A percentile compares a stretch with the other conserved stretches of the same genome.
These are phyloP conservation scores for Pestalotiopsis sp. DNA, from an alignment of 2,329 filamentous ascomycete genomes.

Conservation along the genomic window DNA sequence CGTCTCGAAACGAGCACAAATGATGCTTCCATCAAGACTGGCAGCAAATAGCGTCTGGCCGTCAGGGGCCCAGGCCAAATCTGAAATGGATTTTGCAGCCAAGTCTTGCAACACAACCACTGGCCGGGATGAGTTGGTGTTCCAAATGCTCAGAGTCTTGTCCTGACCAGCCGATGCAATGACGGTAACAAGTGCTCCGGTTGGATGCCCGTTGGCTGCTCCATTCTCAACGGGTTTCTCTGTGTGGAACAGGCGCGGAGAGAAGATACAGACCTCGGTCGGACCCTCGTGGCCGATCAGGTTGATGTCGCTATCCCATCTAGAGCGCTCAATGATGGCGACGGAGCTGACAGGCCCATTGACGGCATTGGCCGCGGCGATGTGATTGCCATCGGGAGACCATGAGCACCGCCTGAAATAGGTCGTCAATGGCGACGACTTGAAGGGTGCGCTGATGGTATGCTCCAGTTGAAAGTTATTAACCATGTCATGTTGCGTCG, in stretches of 20 bases:
- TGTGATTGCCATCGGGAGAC: conserved; percentile 96
- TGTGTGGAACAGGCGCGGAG: conserved; percentile 82
- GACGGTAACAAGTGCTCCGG: conserved; percentile 71
- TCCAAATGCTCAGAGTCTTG: conserved; percentile 96
- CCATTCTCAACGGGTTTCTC: conserved; percentile 61
- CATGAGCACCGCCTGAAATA: conserved; percentile 97
- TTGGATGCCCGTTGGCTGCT: conserved; percentile 47
- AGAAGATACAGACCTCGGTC: conserved; percentile 96
- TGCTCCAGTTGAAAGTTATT: conserved; percentile 95
- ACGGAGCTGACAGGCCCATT: conserved; percentile 97
- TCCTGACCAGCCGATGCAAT: conserved; percentile 97
- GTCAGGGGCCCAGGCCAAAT: conserved; percentile 91
- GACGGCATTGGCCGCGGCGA: conserved; percentile 93
- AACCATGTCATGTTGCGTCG: conserved; percentile 90
- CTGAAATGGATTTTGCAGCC: conserved; percentile 87
- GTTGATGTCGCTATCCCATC: conserved; percentile 97
- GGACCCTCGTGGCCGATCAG: conserved; percentile 96
- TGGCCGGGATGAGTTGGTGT: conserved; percentile 89
- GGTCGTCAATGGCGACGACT: conserved; percentile 89
- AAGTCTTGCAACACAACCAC: conserved; percentile 89
- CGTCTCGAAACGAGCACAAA: conserved; percentile 77
- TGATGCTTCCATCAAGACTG: conserved; percentile 85
- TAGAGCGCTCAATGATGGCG: conserved; percentile 87
- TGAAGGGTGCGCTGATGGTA: conserved; percentile 82
- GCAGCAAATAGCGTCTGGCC: conserved; percentile 84